These are phyloP conservation scores for Leptographium flavum DNA, from an alignment of 2,329 filamentous ascomycete genomes.

Conservation along the genomic window DNA sequence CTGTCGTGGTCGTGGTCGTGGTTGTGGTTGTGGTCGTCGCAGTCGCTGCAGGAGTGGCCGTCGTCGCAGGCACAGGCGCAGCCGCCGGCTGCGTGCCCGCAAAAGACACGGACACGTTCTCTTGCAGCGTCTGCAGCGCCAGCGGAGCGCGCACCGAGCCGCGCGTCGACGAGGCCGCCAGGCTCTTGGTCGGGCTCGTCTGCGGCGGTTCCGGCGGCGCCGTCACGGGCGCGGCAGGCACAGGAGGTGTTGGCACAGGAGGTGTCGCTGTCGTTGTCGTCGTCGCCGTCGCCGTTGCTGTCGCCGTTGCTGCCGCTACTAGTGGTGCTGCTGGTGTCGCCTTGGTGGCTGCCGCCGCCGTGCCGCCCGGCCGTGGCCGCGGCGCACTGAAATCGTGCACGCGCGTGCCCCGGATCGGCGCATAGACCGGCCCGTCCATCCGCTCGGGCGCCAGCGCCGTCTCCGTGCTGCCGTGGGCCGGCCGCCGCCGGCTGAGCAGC, in stretches of 20 bases:
- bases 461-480: slow-evolving; percentile 33
- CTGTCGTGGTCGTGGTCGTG: slow-evolving; percentile 6
- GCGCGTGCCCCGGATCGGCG: slow-evolving; percentile 49
- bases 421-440: slow-evolving; percentile 35
- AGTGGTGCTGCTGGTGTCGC: neutral
- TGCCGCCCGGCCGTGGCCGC: slow-evolving; percentile 24
- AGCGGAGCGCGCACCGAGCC: neutral
- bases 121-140: slow-evolving; percentile 8
- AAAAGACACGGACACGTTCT: slow-evolving; percentile 10
- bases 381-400: slow-evolving; percentile 55
- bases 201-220: too few species aligned
- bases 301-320: neutral
- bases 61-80: too few species aligned
- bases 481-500: slow-evolving; percentile 41
- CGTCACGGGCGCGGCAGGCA: too few species aligned
- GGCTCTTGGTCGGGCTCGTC: too few species aligned
- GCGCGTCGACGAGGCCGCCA: too few species aligned
- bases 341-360: neutral
- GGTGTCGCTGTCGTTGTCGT: neutral
- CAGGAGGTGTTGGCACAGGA: neutral
- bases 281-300: neutral
- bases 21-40: slow-evolving; percentile 27
- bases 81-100: slow-evolving; percentile 18
- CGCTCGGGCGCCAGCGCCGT: slow-evolving; percentile 25
- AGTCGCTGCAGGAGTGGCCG: too few species aligned